Base-by-base conservation (phyloP, 306 rosid genomes). In the Ziziphus jujuba region DNA sequence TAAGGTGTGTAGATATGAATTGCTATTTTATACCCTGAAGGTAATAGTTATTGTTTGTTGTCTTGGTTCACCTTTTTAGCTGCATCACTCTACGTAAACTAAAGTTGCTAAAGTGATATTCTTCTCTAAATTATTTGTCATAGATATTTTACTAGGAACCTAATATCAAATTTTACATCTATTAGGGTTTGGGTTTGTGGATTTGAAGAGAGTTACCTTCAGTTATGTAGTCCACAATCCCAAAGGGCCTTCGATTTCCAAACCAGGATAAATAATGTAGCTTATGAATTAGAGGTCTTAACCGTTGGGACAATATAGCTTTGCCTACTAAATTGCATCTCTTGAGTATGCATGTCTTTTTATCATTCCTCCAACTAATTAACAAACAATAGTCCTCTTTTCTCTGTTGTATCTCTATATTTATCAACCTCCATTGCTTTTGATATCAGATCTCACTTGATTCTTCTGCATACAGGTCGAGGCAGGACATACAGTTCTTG, bases 401-500 rank as follows among this genome's bases (percentile, higher is more conserved):
- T 23, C 44, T 17, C 54, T 50, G 21, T 4, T 8, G 22, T n/a
- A 8, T 50, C 21, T 15, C 8, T 20, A 55, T 22, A 21, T 5
- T 50, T 20, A 50, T 14, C 24, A 50, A 19, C 17, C 55, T 19
- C 17, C 20, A 50, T 50, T 50, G 24, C 22, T 50, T 50, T 50
- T 55, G 59, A 5, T 55, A 25, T 31, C 19, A n/a, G 35, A 48
- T 72, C 19, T 50, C 2, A 19, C 59, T 34, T 71, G 16, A 36
- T 65, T 15, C 44, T n/a, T 9, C 24, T 4, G 22, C 19, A 21
- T 72, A 25, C 67, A 90, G 98, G 97, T 92, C 74, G 84, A 89
- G 66, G 74, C 84, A n/a, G 95, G 91, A 63, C 89, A 92, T 61
- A 76, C 90, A 0, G 65, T 92, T 64, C 96, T 92, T 25, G 83